phyloP scores from a whole-genome alignment of 345 rosid species.

The Hibiscus tridactylites region DNA sequence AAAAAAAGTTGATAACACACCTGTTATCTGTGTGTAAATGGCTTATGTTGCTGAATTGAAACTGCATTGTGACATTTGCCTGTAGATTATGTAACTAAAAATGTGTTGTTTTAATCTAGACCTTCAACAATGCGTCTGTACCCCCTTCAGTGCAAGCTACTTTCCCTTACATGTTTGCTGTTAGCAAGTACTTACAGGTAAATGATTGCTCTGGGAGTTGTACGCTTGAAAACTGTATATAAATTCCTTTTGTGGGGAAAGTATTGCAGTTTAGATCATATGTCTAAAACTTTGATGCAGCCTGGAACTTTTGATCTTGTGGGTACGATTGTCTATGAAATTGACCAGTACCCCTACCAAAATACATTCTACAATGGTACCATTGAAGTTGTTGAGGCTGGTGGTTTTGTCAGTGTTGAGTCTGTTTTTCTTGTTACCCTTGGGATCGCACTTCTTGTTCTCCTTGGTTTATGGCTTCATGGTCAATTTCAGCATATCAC shows the following conservation, averaged over 20 bases:
- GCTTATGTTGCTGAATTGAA: not conserved
- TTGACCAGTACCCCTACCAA: constrained; percentile 70
- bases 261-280: not conserved
- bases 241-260: not conserved
- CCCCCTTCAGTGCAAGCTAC: constrained; percentile 70
- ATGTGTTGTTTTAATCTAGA: constrained; percentile 33
- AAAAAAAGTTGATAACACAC: not conserved
- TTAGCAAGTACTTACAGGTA: constrained; percentile 89
- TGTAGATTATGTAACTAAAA: constrained; percentile 1
- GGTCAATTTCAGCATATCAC: constrained; percentile 59
- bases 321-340: constrained; percentile 66
- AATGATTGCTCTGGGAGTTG: not conserved
- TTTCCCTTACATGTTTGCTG: constrained; percentile 70
- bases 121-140: constrained; percentile 72
- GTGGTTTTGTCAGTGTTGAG: constrained; percentile 69
- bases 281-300: constrained; percentile 25
- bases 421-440: constrained; percentile 81
- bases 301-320: constrained; percentile 89
- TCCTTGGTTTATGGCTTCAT: constrained; percentile 60
- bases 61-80: not conserved
- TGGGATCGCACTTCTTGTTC: constrained; percentile 50
- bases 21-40: not conserved
- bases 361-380: constrained; percentile 77
- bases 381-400: constrained; percentile 82
- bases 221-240: not conserved